A percentile compares a stretch with the other conserved stretches of the same genome.
Conservation (phyloP, 768 basidiomycete genomes). For the Boletus fagicola region DNA sequence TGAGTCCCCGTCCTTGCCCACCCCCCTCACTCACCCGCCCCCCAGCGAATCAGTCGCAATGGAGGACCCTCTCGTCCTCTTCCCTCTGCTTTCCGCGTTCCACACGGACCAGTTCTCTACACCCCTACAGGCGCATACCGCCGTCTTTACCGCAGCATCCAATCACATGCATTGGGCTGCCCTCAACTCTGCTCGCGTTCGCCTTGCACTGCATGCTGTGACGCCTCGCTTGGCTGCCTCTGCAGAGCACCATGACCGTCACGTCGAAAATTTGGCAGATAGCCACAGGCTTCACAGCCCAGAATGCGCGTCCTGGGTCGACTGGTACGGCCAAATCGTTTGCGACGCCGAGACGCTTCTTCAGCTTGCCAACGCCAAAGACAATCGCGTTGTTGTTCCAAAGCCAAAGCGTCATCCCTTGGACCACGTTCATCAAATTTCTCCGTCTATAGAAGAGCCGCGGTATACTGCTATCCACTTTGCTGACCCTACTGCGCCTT, state of each 20-base stretch:
- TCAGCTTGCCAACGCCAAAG: conserved; percentile 50
- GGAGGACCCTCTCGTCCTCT: conserved; percentile 72
- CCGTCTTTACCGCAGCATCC: conserved; percentile 39
- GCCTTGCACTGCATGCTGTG: conserved; percentile 73
- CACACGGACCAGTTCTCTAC: conserved; percentile 41
- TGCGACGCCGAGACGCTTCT: conserved; percentile 65
- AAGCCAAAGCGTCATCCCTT: conserved; percentile 56
- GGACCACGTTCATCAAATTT: conserved; percentile 70
- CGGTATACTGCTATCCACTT: conserved; percentile 75
- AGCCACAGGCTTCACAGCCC: conserved; percentile 26
- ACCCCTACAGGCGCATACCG: conserved; percentile 48
- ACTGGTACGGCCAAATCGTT: conserved; percentile 74
- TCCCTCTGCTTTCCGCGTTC: conserved; percentile 63
- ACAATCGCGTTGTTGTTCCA: conserved; percentile 31
- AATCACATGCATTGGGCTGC: conserved; percentile 47
- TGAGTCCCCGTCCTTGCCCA: conserved; percentile 14
- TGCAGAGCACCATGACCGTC: conserved; percentile 64
- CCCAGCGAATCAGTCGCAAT: conserved; percentile 78
- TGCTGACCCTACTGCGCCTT: conserved; percentile 58
- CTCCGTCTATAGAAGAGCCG: conserved; percentile 45
- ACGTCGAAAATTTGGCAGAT: conserved; percentile 27
- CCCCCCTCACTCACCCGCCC: not conserved
- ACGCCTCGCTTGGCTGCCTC: conserved; percentile 83
- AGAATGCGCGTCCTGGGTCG: conserved; percentile 72
- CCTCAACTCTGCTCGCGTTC: conserved; percentile 61